A percentile compares a stretch with the other conserved stretches of the same genome.
Conservation (phyloP, 495 filamentous ascomycete species). For the Penicillium lagena region DNA sequence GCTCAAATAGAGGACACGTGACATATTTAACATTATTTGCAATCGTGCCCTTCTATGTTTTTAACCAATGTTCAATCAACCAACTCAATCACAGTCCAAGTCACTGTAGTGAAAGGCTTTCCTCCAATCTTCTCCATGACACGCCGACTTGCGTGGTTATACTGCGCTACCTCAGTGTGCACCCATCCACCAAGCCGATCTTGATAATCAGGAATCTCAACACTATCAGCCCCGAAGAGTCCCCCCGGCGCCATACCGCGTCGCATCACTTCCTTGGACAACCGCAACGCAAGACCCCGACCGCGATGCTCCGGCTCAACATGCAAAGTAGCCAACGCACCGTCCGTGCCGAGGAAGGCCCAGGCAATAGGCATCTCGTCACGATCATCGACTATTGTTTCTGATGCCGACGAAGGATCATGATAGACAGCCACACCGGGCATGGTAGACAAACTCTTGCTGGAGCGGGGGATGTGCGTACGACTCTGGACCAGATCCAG, state of each 20-base stretch:
- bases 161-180: conserved; percentile 39
- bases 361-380: conserved; percentile 34
- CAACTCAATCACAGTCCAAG: conserved; percentile 38
- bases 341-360: conserved; percentile 42
- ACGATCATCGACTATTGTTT: not conserved
- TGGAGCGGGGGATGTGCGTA: conserved; percentile 31
- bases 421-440: conserved; percentile 30
- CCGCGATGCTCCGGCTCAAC: conserved; percentile 44
- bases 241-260: conserved; percentile 17
- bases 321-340: conserved; percentile 40
- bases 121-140: conserved; percentile 47
- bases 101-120: conserved; percentile 23
- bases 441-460: conserved; percentile 21
- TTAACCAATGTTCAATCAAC: not conserved
- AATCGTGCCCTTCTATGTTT: no score
- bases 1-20: no score
- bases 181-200: conserved; percentile 20
- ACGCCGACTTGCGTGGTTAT: conserved; percentile 40
- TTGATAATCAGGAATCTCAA: conserved; percentile 3
- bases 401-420: not conserved
- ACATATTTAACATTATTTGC: no score
- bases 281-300: conserved; percentile 30
- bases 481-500: conserved; percentile 32
- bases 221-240: conserved; percentile 12
- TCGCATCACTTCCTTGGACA: conserved; percentile 31